Evolutionary conservation across 78 protist species (phyloP), one percentile per base, ranked within the genome.

Genomic region (Tieghemostelium lacteum): DNA sequence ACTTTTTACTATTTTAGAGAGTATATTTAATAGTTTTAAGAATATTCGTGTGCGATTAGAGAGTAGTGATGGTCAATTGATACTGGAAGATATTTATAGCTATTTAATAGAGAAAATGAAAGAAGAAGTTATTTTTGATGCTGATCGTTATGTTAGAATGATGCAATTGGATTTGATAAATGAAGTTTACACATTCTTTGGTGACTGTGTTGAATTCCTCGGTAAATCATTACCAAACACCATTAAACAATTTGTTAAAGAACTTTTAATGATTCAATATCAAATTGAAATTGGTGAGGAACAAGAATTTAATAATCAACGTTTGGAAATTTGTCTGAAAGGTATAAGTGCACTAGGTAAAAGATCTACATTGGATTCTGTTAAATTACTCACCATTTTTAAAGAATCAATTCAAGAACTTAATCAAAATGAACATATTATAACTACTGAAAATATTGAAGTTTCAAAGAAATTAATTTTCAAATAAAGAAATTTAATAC

Each of bases 61-160:
- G n/a, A 42, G 24, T 17, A 29, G 8, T 17, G 40, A 70, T 50
- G 40, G 28, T 50, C n/a, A 22, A 22, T 24, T 24, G 22, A 39
- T 66, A 2, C 36, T 12, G 24, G 20, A 66, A 2, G 57, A 66
- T 4, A 20, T 66, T 24, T 66, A 66, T 40, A 34, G 36, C n/a
- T 70, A 70, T 50, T 31, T 70, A 31, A 31, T 70, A 16, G 34
- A 20, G n/a, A 50, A 70, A 31, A 70, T 70, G 16, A 62, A 50
- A 29, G 76, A 70, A 31, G 76, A 70, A 20, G 76, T 70, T 19
- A 70, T 70, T 17, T 70, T 70, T 54, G 76, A 70, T 50, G 58
- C 76, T 5, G 76, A 70, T 50, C 58, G 76, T 49, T 70, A 5
- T 20, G 49, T 70, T 29, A 40, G 76, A 34, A 34, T 70, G 17